Evolutionary conservation across 2,329 filamentous ascomycete species (phyloP), one percentile per base, ranked within the genome.

Genomic region (Colletotrichum cereale): DNA sequence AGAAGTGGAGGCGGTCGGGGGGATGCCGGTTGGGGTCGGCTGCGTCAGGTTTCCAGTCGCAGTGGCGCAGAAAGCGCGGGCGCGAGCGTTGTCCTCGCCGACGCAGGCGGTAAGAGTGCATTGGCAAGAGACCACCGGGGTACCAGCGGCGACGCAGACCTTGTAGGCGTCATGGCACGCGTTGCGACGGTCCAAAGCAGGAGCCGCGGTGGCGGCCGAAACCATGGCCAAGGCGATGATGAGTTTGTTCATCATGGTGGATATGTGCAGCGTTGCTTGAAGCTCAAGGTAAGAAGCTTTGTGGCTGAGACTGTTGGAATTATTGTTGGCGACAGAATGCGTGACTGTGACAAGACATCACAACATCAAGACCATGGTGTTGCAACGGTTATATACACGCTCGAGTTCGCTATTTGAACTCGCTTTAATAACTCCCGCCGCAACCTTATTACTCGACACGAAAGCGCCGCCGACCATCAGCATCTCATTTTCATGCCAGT

Each of bases 61-160:
- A 21, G 14, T 64, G 64, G 67, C 62, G 10, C 71, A 73, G 58
- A 29, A 72, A 21, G 67, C 67, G 55, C 71, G 63, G 60, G 47
- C 52, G 40, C 71, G 71, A n/a, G 58, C 71, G 68, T 61, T 71
- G 48, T 73, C 71, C 42, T 73, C 68, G 40, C 71, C 71, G 2
- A 65, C 0, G 31, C 71, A 73, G 3, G 53, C 48, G 36, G 68
- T 53, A 16, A 72, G 61, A 7, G 53, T 61, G 68, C 71, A 73
- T 3, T 47, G 42, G 68, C 71, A 73, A 1, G 64, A 55, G 31
- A 68, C 36, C 55, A 66, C 64, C 21, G 64, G 34, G 4, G 60
- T 68, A 18, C 71, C 71, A 14, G 63, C 64, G 34, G 68, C 67
- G 42, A 72, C 42, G 63, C 71, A 73, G 24, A 48, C 61, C 7